Base-by-base conservation (phyloP, 2,329 filamentous ascomycete species). In the Pseudogymnoascus pannorum region DNA sequence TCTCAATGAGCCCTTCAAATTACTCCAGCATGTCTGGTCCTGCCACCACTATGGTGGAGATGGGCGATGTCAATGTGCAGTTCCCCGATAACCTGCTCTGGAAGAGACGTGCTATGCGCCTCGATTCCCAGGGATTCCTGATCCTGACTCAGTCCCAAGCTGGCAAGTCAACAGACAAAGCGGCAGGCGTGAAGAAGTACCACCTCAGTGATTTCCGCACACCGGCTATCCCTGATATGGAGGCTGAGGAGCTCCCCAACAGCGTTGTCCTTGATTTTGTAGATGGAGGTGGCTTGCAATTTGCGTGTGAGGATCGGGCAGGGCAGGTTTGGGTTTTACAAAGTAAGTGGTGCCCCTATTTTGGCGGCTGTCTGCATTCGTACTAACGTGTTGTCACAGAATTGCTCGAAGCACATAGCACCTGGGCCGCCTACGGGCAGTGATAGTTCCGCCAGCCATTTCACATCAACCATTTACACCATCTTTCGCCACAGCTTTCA, bases 11-110 rank as follows among this genome's bases (percentile, higher is more conserved):
- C 64, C n/a, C 64, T 64, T 12, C 64, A 60, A 58, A 31, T 57
- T n/a, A 65, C 68, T 16, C 59, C 62, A 77, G 14, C 81, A 81
- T 68, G 81, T 83, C 67, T 75, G 12, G 64, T 68, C 61, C 67
- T 63, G 54, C 64, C 62, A 29, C 61, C 64, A 62, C 22, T 60
- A 67, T 63, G 60, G 63, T 65, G 44, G 66, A 70, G 63, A 65
- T 73, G 61, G 91, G 92, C 57, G 91, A 97, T 70, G 87, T 99
- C 65, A 97, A 99, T 69, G 90, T 97, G 9, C 94, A 99, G 72
- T 97, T 99, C 72, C 94, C 94, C 0, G 93, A 97, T 72, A 96
- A 91, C 60, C 80, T 99, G 54, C 81, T 99, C 11, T 99, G 94
- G 94, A 99, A 97, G 78, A 88, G 93, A 60, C 86, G 94, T 63